Percentiles rank a stretch among this genome's conserved stretches.
Evolutionary conservation across 176 grass and related monocot species (phyloP).

Genomic region (Oryza glaberrima): DNA sequence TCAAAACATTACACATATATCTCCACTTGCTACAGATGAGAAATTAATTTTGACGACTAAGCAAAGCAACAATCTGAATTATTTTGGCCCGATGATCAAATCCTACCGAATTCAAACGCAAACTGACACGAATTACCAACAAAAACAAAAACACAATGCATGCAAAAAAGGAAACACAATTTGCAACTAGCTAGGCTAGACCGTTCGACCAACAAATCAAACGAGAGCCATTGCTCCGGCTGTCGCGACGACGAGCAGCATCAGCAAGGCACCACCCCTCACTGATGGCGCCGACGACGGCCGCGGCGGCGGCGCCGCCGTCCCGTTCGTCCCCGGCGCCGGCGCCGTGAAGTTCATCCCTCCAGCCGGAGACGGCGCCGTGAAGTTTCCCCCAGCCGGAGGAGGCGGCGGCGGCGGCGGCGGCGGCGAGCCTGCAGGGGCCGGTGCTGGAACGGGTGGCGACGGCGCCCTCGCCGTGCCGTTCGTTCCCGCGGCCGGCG

Average conservation of each 20-base stretch:
- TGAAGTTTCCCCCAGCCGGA: background rate
- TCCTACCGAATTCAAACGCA: background rate
- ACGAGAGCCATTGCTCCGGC: slow-evolving; percentile 15
- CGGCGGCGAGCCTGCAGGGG: background rate
- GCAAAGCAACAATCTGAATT: background rate
- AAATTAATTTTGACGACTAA: background rate
- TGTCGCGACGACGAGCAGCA: slow-evolving; percentile 15
- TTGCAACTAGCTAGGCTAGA: background rate
- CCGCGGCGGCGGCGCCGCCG: background rate
- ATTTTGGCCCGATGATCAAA: slow-evolving; percentile 1
- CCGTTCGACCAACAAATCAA: background rate
- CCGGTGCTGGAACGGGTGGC: background rate
- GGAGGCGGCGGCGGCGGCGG: background rate
- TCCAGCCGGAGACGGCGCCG: background rate
- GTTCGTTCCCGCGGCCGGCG: background rate
- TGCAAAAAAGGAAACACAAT: background rate
- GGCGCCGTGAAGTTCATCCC: background rate
- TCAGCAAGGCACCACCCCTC: slow-evolving; percentile 9
- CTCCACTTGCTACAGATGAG: too few species aligned
- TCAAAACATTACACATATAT: slow-evolving; percentile 3
- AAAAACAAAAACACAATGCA: slow-evolving; percentile 2
- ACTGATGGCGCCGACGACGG: slow-evolving; percentile 23
- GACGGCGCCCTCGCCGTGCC: slow-evolving; percentile 3
- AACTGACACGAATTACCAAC: background rate
- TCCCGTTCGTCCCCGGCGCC: slow-evolving; percentile 9